phyloP scores from a whole-genome alignment of 73 alveolate species.

The Paramecium sexaurelia region DNA sequence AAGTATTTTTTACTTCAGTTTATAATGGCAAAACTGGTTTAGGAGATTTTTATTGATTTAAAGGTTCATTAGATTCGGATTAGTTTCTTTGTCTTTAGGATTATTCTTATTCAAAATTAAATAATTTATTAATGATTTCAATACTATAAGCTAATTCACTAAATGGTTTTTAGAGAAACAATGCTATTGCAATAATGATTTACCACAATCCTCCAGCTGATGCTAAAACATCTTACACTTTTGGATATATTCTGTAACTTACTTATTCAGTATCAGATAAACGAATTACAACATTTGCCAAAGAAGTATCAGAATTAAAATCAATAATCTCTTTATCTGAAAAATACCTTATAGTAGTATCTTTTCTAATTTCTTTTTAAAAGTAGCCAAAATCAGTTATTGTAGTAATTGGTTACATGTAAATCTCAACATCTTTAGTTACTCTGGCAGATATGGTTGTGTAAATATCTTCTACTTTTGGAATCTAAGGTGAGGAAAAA shows the following conservation, averaged over 20 bases:
- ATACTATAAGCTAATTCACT: background rate
- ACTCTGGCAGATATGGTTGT: background rate
- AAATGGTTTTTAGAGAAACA: background rate
- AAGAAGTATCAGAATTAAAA: background rate
- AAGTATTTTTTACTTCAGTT: background rate
- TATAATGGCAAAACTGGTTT: background rate
- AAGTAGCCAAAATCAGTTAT: background rate
- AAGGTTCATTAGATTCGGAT: background rate
- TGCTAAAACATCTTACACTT: background rate
- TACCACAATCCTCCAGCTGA: conserved; percentile 43
- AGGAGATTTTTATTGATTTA: background rate
- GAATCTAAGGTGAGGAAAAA: background rate
- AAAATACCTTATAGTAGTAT: background rate
- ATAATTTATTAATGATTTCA: background rate
- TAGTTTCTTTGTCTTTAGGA: background rate
- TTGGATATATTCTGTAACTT: background rate
- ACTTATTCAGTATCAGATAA: background rate
- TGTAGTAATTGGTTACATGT: background rate
- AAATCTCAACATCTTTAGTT: background rate
- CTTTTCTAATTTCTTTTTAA: background rate
- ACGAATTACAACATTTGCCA: background rate
- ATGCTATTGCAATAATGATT: background rate
- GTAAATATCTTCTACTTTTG: background rate
- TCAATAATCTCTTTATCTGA: background rate
- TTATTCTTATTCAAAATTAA: background rate